phyloP scores from a whole-genome alignment of 2,329 filamentous ascomycete species.

The Xylaria sp. region DNA sequence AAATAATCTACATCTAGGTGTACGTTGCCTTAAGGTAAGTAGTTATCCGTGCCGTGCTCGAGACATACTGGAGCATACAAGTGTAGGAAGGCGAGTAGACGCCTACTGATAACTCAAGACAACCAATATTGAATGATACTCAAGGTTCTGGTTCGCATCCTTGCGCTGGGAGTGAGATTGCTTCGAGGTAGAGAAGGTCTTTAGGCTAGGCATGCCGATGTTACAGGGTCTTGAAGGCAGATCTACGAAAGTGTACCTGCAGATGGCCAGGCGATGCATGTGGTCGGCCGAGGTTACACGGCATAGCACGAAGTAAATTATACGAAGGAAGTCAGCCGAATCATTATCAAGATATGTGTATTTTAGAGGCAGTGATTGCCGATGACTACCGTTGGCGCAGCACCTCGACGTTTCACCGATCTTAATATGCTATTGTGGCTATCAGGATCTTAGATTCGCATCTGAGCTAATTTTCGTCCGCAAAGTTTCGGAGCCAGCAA shows the following conservation, averaged over 20 bases:
- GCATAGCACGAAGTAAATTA: slow-evolving; percentile 38
- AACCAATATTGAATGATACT: background rate
- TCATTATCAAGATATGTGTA: background rate
- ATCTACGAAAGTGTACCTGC: slow-evolving; percentile 40
- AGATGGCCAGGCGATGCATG: slow-evolving; percentile 37
- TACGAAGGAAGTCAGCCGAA: slow-evolving; percentile 31
- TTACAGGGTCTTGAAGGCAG: slow-evolving; percentile 17
- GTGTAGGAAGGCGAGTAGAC: background rate
- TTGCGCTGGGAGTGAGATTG: background rate
- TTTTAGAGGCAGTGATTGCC: slow-evolving; percentile 3
- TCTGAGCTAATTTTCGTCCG: slow-evolving; percentile 4
- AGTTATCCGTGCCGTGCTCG: slow-evolving; percentile 29
- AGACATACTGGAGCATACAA: background rate
- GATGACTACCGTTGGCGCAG: slow-evolving; percentile 8
- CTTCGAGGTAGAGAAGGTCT: background rate
- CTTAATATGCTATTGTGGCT: slow-evolving; percentile 7
- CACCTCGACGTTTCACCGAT: slow-evolving; percentile 32
- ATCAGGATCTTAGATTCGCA: slow-evolving; percentile 16
- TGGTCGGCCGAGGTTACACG: slow-evolving; percentile 41
- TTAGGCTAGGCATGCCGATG: slow-evolving; percentile 1
- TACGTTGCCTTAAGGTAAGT: slow-evolving; percentile 21
- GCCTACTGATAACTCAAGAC: background rate
- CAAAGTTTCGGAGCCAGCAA: background rate
- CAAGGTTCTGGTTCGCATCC: background rate
- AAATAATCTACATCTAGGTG: slow-evolving; percentile 22